Conservation (phyloP, 768 basidiomycete species). For the Coprinopsis cinerea region DNA sequence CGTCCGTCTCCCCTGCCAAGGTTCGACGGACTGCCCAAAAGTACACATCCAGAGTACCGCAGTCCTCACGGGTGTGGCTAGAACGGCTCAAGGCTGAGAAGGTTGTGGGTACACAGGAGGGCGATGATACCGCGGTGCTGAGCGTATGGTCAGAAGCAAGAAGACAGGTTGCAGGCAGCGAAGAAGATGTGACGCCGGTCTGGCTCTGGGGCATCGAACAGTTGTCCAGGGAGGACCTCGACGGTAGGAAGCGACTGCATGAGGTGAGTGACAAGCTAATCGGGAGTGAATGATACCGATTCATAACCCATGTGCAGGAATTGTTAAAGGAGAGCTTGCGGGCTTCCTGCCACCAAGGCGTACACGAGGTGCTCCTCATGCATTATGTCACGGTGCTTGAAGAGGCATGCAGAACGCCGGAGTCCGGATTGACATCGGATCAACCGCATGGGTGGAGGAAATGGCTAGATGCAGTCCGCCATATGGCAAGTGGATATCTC, state of each 20-base stretch:
- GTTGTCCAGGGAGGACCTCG: slow-evolving; percentile 11
- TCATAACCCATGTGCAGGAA: slow-evolving; percentile 24
- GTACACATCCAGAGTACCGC: slow-evolving; percentile 35
- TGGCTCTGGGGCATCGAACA: slow-evolving; percentile 52
- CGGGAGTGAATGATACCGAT: slow-evolving; percentile 3
- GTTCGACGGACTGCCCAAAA: slow-evolving; percentile 35
- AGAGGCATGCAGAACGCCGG: slow-evolving; percentile 16
- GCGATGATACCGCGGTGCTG: slow-evolving; percentile 21
- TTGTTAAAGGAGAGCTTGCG: slow-evolving; percentile 44
- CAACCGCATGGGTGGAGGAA: slow-evolving; percentile 18
- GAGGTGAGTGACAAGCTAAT: slow-evolving; percentile 24
- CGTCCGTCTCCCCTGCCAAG: slow-evolving; percentile 24
- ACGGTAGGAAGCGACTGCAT: slow-evolving; percentile 20
- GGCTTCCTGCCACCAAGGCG: slow-evolving; percentile 27
- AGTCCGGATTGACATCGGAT: slow-evolving; percentile 25
- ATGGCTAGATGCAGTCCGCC: slow-evolving; percentile 29
- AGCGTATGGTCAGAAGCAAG: slow-evolving; percentile 43
- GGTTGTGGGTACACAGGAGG: slow-evolving; percentile 15
- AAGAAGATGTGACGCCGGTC: slow-evolving; percentile 30
- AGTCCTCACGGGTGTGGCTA: slow-evolving; percentile 45
- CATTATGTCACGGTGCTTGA: slow-evolving; percentile 34
- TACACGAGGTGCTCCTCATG: slow-evolving; percentile 45
- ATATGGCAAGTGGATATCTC: slow-evolving; percentile 36
- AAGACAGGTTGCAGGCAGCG: slow-evolving; percentile 22
- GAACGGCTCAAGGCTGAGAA: slow-evolving; percentile 43